Percentiles rank a stretch among this genome's conserved stretches.
Evolutionary conservation across 352 stramenopile species (phyloP).

Genomic region (Pythium plurisporium): DNA sequence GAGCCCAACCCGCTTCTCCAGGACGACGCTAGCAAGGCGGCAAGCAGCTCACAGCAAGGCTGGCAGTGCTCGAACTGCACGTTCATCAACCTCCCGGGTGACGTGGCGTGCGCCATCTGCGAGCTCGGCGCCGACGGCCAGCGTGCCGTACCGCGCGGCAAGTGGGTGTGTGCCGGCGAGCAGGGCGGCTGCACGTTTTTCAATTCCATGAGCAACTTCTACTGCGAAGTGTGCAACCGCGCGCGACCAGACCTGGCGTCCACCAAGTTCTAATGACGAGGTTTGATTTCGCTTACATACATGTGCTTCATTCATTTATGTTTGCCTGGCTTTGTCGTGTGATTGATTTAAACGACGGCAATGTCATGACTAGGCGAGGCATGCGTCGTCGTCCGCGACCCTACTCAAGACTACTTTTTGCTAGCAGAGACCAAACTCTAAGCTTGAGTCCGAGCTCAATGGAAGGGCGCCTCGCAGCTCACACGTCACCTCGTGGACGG

Average conservation of each 20-base stretch:
- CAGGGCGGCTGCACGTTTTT: constrained; percentile 87
- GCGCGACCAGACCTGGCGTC: constrained; percentile 69
- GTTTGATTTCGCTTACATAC: no score
- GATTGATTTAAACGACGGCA: no score
- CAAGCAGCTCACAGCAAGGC: constrained; percentile 36
- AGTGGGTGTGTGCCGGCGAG: constrained; percentile 82
- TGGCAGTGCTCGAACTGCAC: constrained; percentile 85
- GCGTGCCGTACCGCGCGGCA: constrained; percentile 71
- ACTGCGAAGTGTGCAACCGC: constrained; percentile 89
- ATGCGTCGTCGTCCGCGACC: no score
- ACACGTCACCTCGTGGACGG: no score
- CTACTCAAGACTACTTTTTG: no score
- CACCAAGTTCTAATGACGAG: constrained; percentile 69
- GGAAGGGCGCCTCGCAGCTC: no score
- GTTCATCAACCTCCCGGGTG: constrained; percentile 76
- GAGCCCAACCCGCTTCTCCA: constrained; percentile 52
- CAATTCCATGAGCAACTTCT: constrained; percentile 77
- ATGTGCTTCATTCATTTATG: no score
- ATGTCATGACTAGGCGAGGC: no score
- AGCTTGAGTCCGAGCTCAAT: no score
- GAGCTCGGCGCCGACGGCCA: constrained; percentile 77
- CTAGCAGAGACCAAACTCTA: no score
- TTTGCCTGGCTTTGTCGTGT: no score
- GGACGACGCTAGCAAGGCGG: constrained; percentile 14
- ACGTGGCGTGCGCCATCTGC: constrained; percentile 75